These are phyloP conservation scores for Leishmania mexicana DNA, from an alignment of 208 protist species.

Conservation along the genomic window DNA sequence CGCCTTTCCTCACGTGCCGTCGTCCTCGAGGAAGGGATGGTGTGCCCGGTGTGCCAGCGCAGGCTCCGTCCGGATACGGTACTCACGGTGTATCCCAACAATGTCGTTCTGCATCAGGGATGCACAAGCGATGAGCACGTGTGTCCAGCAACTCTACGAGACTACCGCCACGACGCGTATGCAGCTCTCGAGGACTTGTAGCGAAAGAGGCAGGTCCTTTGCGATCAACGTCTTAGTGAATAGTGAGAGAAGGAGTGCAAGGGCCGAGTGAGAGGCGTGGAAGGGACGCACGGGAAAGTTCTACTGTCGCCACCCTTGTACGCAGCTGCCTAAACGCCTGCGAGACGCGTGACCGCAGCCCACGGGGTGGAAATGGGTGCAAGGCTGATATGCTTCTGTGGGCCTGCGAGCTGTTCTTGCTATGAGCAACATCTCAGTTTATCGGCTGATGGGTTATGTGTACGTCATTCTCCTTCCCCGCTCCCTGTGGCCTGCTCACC, in stretches of 20 bases:
- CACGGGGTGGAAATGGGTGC: not conserved
- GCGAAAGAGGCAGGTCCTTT: not conserved
- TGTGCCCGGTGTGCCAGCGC: constrained; percentile 69
- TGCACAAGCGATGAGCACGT: constrained; percentile 61
- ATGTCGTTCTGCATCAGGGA: constrained; percentile 64
- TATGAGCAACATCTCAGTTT: not conserved
- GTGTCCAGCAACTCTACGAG: constrained; percentile 39
- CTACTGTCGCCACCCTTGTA: not conserved
- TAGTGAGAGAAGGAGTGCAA: too few species aligned
- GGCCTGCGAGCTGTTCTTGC: not conserved
- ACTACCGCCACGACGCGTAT: constrained; percentile 39
- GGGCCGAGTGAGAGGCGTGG: not conserved
- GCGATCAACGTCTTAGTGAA: not conserved
- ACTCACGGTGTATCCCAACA: constrained; percentile 69
- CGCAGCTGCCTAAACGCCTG: not conserved
- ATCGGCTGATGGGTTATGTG: not conserved
- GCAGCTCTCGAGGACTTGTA: constrained; percentile 31
- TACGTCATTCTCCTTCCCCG: not conserved
- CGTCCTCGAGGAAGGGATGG: constrained; percentile 26
- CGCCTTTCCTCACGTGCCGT: constrained; percentile 33
- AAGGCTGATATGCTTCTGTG: not conserved
- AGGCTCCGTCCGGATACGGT: constrained; percentile 55
- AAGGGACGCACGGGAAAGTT: not conserved
- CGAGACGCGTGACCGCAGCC: not conserved
- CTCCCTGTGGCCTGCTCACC: not conserved